These are phyloP conservation scores for Solanum ossicruentum DNA, from an alignment of 257 asterid species.

Conservation along the genomic window DNA sequence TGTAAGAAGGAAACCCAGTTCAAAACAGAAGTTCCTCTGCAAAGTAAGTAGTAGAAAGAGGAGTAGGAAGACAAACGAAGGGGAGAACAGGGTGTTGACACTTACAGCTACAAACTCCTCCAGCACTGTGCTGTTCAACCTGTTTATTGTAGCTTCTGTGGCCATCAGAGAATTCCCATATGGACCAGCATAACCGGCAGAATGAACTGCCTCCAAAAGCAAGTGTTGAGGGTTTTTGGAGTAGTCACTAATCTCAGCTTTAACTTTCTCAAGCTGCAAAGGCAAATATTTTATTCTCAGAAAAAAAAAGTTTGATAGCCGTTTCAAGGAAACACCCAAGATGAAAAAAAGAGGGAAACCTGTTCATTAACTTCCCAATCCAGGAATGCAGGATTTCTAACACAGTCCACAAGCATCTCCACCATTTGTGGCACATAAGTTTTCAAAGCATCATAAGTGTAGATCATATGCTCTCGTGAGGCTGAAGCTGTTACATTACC, in stretches of 20 bases:
- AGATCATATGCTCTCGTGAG: slow-evolving; percentile 76
- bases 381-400: slow-evolving; percentile 81
- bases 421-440: slow-evolving; percentile 82
- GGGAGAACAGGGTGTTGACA: background rate
- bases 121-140: slow-evolving; percentile 47
- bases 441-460: slow-evolving; percentile 68
- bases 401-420: slow-evolving; percentile 72
- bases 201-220: slow-evolving; percentile 76
- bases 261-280: slow-evolving; percentile 50
- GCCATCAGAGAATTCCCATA: slow-evolving; percentile 58
- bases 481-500: slow-evolving; percentile 67
- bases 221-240: slow-evolving; percentile 64
- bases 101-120: slow-evolving; percentile 81
- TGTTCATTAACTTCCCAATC: slow-evolving; percentile 97
- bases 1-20: slow-evolving; percentile 11
- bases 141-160: slow-evolving; percentile 42
- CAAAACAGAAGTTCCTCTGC: background rate
- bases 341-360: slow-evolving; percentile 27
- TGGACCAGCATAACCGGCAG: slow-evolving; percentile 69
- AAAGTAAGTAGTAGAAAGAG: background rate
- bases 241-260: slow-evolving; percentile 48
- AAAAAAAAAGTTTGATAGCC: background rate
- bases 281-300: background rate
- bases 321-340: background rate
- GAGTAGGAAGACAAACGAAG: background rate